Base-by-base conservation (phyloP, 2,329 filamentous ascomycete species). In the Botrytis medusae region DNA sequence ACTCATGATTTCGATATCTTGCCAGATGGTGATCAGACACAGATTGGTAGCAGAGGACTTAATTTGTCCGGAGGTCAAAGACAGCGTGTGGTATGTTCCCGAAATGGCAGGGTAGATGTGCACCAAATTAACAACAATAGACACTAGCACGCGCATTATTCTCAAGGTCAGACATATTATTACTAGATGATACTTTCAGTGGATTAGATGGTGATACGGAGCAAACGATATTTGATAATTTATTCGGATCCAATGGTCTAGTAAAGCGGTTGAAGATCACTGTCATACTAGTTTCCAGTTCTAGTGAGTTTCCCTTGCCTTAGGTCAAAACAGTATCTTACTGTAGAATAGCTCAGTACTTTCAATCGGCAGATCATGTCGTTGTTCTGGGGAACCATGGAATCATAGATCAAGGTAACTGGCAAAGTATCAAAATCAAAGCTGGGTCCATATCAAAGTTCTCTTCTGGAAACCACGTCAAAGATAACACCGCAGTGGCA, bases 181-280 rank as follows among this genome's bases (percentile, higher is more conserved):
- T 88, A 4, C 77, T 87, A 0, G 86, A 88, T 72, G 85, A 87
- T 69, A 78, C 82, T 0, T 83, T 87, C 51, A 84, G 84, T 65
- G 83, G 82, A 0, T 80, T 87, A 2, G 86, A 87, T 73, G 80
- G 81, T 1, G 78, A 82, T 6, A 88, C 86, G 0, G 81, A 84
- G 18, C 77, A 81, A 10, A 75, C 79, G 2, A 80, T 88, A 6
- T 84, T 87, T 54, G 77, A 82, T 16, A 80, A 81, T 5, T 78
- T 87, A 0, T 77, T 88, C 6, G 82, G 83, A 0, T 57, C 76
- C 3, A 73, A 78, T 5, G 86, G 87, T 0, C 72, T 88, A 1
- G 77, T 87, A 1, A 81, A 82, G 20, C 78, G 76, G 22, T 76
- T 79, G 29, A 79, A 80, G 0, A 79, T 80, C 12, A 86, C 84